A percentile compares a stretch with the other conserved stretches of the same genome.
Evolutionary conservation across 108 stramenopile species (phyloP).

Genomic region (Ochromonas danica): DNA sequence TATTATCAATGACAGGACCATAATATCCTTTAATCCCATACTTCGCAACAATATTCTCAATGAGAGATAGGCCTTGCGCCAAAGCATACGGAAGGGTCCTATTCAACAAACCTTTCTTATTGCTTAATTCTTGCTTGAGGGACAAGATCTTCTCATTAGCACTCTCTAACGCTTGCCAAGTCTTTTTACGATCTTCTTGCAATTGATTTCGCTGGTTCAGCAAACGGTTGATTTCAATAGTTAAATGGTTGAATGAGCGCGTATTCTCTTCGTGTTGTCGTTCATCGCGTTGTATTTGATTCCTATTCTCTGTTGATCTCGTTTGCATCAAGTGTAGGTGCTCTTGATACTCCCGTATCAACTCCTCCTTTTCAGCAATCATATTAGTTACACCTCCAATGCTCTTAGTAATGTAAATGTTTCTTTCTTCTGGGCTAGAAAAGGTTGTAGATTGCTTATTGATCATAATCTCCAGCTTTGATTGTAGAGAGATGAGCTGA

Average conservation of each 20-base stretch:
- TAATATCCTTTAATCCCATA: slow-evolving; percentile 72
- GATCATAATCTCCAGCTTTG: no score
- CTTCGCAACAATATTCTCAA: slow-evolving; percentile 69
- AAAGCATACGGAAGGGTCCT: slow-evolving; percentile 81
- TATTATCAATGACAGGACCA: slow-evolving; percentile 88
- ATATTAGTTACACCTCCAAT: slow-evolving; percentile 47
- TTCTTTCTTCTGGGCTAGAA: slow-evolving; percentile 20
- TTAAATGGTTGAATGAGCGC: background rate
- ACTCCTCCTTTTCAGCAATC: slow-evolving; percentile 68
- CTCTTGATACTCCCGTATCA: slow-evolving; percentile 54
- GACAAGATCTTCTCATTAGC: slow-evolving; percentile 62
- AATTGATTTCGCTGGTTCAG: no score
- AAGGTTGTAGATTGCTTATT: no score
- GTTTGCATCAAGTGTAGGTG: background rate
- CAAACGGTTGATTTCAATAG: background rate
- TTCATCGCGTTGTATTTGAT: no score
- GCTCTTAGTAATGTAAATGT: background rate
- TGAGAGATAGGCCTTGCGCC: slow-evolving; percentile 71
- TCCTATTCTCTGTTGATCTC: no score
- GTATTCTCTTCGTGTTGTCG: slow-evolving; percentile 35
- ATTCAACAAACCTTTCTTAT: no score
- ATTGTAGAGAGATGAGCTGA: no score
- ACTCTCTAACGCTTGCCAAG: slow-evolving; percentile 58
- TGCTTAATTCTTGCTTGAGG: slow-evolving; percentile 62
- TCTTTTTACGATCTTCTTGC: slow-evolving; percentile 55